Base-by-base conservation (phyloP, 352 stramenopile species). In the Globisporangium takayamanum region DNA sequence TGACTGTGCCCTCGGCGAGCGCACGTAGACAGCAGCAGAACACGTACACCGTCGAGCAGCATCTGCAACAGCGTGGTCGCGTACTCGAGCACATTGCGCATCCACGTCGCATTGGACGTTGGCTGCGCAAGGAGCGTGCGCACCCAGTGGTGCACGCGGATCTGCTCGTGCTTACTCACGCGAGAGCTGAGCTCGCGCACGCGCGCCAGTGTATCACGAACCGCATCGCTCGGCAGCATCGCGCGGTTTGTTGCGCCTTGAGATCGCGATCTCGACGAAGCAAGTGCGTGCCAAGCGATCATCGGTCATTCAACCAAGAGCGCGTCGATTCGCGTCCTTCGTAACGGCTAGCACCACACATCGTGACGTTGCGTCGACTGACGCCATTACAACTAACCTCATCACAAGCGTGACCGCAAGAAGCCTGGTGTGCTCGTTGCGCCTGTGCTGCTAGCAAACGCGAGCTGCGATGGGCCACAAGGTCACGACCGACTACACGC, bases 401-500 rank as follows among this genome's bases (percentile, higher is more conserved):
- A 22, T 22, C 22, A 22, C 22, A 22, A 22, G 22, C 22, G 0
- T 1, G 30, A 4, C 30, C 2, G 30, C 30, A 36, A 36, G 30
- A 36, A 36, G 22, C 22, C 22, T 22, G 22, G 22, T 22, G 22
- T 45, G 36, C 16, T 28, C 28, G 50, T 16, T 46, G 26, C 20
- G 8, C 25, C 30, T 42, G 39, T 30, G 30, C 16, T 55, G 33
- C 28, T 28, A 46, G 10, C 16, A 58, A 16, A 2, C 22, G 37
- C 42, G 25, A 28, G 12, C 8, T 2, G 15, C 25, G 3, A 93
- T 93, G 84, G 84, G 90, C 64, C 84, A 93, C 70, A 93, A 89
- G 62, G 79, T 93, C 67, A 90, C 83, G 50, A 91, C 80, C 11
- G 84, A 93, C 64, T 93, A 93, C 72, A 93, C 84, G 28, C 78